Evolutionary conservation across 179 eudicot species (phyloP).

Genomic region (Silene coronaria): DNA sequence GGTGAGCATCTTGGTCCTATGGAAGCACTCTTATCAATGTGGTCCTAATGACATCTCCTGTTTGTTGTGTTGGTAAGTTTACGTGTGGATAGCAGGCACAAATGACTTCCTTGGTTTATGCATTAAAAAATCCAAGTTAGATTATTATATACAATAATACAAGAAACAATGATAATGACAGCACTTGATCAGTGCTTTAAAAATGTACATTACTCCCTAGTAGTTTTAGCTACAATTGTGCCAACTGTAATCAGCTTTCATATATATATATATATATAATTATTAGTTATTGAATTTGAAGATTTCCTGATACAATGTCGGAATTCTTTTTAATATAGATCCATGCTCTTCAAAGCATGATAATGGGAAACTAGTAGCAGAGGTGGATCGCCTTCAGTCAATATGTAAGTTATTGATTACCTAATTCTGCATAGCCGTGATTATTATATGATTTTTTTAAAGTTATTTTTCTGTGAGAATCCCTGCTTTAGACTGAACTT

Average conservation of each 20-base stretch:
- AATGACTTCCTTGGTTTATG: constrained; percentile 23
- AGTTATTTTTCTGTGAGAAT: not conserved
- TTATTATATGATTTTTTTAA: constrained; percentile 1
- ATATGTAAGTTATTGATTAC: constrained; percentile 24
- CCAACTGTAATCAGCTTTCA: constrained; percentile 19
- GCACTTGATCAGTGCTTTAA: constrained; percentile 23
- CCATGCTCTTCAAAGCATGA: constrained; percentile 29
- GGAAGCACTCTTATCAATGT: constrained; percentile 19
- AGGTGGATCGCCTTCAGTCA: constrained; percentile 19
- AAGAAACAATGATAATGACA: constrained; percentile 26
- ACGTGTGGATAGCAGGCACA: constrained; percentile 27
- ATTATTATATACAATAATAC: constrained; percentile 16
- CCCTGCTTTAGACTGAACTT: constrained; percentile 8
- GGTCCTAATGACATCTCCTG: constrained; percentile 27
- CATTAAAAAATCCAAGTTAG: constrained; percentile 1
- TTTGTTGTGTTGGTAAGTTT: constrained; percentile 26
- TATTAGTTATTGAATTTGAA: constrained; percentile 14
- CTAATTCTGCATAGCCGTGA: not conserved
- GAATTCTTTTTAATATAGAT: constrained; percentile 26
- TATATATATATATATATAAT: constrained; percentile 1
- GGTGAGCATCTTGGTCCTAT: constrained; percentile 22
- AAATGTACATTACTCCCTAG: constrained; percentile 15
- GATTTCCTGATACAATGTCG: constrained; percentile 15
- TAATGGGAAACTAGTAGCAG: constrained; percentile 21
- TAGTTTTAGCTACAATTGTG: constrained; percentile 6